Base-by-base conservation (phyloP, 306 rosid species). In the Biancaea sappan region DNA sequence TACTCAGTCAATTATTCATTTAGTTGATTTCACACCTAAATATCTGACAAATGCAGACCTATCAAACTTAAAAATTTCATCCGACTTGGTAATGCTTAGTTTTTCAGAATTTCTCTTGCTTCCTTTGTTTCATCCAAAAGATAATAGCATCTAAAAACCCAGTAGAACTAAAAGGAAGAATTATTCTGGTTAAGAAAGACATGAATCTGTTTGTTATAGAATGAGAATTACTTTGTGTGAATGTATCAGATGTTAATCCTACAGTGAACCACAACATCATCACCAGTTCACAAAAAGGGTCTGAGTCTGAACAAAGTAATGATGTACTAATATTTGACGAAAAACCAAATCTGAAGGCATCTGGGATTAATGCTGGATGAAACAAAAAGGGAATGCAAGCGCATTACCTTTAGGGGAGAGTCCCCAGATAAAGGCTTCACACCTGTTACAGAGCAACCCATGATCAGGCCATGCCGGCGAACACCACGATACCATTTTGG, bases 401-500 rank as follows among this genome's bases (percentile, higher is more conserved):
- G 6, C 41, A 41, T 41, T 78, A 93, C 93, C 97, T 89, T 72
- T 21, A 91, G 66, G 44, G 93, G 92, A 79, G 98, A 91, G 81
- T 91, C 97, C 21, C 98, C 92, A 0, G 96, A 85, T 0, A 81
- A 86, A 71, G 93, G 97, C 71, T 93, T 93, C 35, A 89, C 77
- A 12, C 93, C 98, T 22, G 93, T 93, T 0, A 87, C 92, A 53
- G 96, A 93, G 66, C 97, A 91, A 64, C 97, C 97, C 96, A 93
- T 91, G 77, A 91, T 93, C 72, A 93, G 79, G 37, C 97, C 97
- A 47, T 93, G 97, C 15, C 90, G 85, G 56, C 95, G 79, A 15
- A 87, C 98, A 35, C 98, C 95, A 15, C 95, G 92, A 47, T 93
- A 90, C 98, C 98, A 90, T 73, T 85, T 84, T 50, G 97, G 98